phyloP scores from a whole-genome alignment of 345 rosid species.

The Bruguiera sexangula region DNA sequence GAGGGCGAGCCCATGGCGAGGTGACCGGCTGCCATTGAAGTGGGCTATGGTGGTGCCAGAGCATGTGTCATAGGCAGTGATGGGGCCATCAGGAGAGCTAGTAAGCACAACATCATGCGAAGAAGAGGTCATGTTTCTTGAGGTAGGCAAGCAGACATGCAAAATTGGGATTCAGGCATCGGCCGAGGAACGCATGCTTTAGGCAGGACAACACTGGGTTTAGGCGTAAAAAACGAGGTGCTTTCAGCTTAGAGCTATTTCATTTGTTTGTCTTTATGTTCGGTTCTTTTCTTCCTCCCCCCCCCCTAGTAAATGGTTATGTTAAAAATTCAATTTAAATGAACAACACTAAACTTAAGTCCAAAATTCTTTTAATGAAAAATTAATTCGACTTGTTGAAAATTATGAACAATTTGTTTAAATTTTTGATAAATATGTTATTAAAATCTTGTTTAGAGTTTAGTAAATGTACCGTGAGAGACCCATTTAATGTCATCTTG shows the following conservation, averaged over 20 bases:
- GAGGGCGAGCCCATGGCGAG: slow-evolving; percentile 41
- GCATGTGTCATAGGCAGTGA: slow-evolving; percentile 34
- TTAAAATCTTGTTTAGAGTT: no score
- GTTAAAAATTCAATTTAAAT: no score
- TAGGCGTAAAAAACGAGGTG: slow-evolving; percentile 6
- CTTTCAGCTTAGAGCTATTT: background rate
- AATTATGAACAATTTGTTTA: no score
- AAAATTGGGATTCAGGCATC: background rate
- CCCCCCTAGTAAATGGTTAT: no score
- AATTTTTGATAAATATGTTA: no score
- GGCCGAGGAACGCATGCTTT: background rate
- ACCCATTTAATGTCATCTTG: no score
- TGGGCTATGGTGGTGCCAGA: slow-evolving; percentile 30
- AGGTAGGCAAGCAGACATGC: background rate
- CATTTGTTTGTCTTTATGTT: background rate
- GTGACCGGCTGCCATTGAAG: slow-evolving; percentile 43
- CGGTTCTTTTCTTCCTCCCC: no score
- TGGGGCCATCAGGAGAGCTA: slow-evolving; percentile 43
- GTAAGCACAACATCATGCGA: slow-evolving; percentile 36
- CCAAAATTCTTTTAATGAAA: no score
- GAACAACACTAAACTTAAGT: no score
- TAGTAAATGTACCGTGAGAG: no score
- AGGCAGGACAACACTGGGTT: background rate
- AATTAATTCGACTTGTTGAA: no score
- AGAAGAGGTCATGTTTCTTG: slow-evolving; percentile 22